These are phyloP conservation scores for Coniochaeta sp. DNA, from an alignment of 2,329 filamentous ascomycete species.

Conservation along the genomic window DNA sequence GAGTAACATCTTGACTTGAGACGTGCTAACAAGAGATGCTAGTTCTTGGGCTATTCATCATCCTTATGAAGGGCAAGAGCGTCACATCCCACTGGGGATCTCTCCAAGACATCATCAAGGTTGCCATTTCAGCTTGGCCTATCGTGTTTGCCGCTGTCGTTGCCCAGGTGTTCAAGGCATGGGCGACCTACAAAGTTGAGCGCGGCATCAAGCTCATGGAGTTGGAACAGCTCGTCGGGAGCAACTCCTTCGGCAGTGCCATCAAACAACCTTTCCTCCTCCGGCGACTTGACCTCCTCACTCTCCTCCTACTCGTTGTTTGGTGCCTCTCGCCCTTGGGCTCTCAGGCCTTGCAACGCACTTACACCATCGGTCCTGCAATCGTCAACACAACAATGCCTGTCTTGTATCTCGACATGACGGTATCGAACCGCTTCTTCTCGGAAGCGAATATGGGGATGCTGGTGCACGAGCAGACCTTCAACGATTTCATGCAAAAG, in stretches of 20 bases:
- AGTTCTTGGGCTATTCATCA: background rate
- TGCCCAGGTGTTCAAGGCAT: conserved; percentile 13
- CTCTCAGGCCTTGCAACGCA: conserved; percentile 6
- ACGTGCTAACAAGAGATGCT: background rate
- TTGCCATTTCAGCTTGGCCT: conserved; percentile 12
- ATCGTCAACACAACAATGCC: background rate
- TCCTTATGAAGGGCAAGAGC: background rate
- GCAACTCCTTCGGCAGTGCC: conserved; percentile 8
- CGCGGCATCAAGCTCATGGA: conserved; percentile 8
- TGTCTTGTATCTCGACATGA: background rate
- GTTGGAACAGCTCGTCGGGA: conserved; percentile 7
- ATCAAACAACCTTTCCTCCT: conserved; percentile 6
- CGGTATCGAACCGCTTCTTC: background rate
- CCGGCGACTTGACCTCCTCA: conserved; percentile 7
- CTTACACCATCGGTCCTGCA: background rate
- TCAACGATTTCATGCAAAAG: background rate
- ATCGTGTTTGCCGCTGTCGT: conserved; percentile 15
- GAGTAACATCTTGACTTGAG: background rate
- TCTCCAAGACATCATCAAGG: conserved; percentile 9
- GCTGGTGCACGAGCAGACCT: background rate
- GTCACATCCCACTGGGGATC: background rate
- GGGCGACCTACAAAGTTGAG: conserved; percentile 11
- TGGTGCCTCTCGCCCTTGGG: conserved; percentile 13
- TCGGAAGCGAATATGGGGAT: background rate
- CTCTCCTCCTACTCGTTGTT: conserved; percentile 8